A percentile compares a stretch with the other conserved stretches of the same genome.
phyloP scores from a whole-genome alignment of 2,329 filamentous ascomycete species.

The Pestalotiopsis sp. region DNA sequence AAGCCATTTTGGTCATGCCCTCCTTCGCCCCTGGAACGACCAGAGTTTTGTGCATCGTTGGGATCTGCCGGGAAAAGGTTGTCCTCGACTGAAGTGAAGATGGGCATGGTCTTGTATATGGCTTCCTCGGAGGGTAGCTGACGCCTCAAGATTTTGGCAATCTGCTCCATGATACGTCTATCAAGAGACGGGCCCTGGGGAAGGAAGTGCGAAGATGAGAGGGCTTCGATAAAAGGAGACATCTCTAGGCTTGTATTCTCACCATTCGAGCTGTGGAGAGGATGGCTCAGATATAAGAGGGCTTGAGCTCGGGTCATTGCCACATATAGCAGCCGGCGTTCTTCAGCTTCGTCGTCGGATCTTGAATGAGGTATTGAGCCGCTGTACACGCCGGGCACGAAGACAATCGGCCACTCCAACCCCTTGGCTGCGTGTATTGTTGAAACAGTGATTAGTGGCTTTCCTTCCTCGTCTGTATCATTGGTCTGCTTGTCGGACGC shows the following conservation, averaged over 20 bases:
- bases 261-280: conserved; percentile 65
- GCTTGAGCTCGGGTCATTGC: conserved; percentile 94
- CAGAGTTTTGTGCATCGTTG: conserved; percentile 40
- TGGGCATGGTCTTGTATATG: conserved; percentile 55
- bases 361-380: conserved; percentile 89
- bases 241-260: conserved; percentile 62
- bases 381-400: conserved; percentile 86
- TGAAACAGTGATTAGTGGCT: conserved; percentile 79
- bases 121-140: conserved; percentile 56
- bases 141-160: conserved; percentile 73
- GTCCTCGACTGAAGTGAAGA: conserved; percentile 64
- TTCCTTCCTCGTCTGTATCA: conserved; percentile 56
- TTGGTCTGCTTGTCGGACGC: conserved; percentile 75
- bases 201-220: conserved; percentile 32
- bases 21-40: conserved; percentile 21
- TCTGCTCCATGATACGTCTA: conserved; percentile 60
- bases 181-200: conserved; percentile 72
- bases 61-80: conserved; percentile 70
- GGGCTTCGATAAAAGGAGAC: conserved; percentile 69
- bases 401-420: conserved; percentile 94
- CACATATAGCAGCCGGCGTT: conserved; percentile 87
- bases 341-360: conserved; percentile 84
- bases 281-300: conserved; percentile 83
- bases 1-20: conserved; percentile 20
- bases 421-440: conserved; percentile 97